Evolutionary conservation across 345 rosid genomes (phyloP).

Genomic region (Dovyalis caffra): DNA sequence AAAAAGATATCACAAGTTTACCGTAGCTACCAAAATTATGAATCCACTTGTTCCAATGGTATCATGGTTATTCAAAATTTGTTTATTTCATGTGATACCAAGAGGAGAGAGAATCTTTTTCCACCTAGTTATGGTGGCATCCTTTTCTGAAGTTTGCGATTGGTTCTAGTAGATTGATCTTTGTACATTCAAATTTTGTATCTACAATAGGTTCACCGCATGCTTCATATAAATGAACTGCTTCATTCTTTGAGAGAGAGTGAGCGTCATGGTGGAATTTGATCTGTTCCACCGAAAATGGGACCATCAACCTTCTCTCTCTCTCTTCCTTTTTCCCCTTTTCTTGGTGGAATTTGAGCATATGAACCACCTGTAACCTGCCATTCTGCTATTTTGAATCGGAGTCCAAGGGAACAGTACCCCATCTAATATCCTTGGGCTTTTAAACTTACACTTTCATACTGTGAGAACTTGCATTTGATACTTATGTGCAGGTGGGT

Average conservation of each 20-base stretch:
- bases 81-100: background rate
- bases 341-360: background rate
- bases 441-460: background rate
- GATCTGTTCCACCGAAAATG: no score
- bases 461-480: background rate
- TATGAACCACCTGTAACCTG: background rate
- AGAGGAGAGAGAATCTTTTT: background rate
- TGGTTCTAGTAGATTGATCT: background rate
- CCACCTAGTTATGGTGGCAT: background rate
- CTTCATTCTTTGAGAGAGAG: background rate
- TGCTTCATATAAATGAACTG: background rate
- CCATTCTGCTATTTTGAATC: background rate
- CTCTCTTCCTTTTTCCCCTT: background rate
- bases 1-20: background rate
- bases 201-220: background rate
- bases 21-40: background rate
- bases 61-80: background rate
- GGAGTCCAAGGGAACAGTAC: background rate
- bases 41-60: background rate
- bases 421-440: background rate
- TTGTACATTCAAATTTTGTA: background rate
- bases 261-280: background rate
- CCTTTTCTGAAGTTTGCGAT: background rate
- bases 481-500: conserved; percentile 54
- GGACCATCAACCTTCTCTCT: no score